Evolutionary conservation across 495 filamentous ascomycete genomes (phyloP).

Genomic region (Penicillium crystallinum): DNA sequence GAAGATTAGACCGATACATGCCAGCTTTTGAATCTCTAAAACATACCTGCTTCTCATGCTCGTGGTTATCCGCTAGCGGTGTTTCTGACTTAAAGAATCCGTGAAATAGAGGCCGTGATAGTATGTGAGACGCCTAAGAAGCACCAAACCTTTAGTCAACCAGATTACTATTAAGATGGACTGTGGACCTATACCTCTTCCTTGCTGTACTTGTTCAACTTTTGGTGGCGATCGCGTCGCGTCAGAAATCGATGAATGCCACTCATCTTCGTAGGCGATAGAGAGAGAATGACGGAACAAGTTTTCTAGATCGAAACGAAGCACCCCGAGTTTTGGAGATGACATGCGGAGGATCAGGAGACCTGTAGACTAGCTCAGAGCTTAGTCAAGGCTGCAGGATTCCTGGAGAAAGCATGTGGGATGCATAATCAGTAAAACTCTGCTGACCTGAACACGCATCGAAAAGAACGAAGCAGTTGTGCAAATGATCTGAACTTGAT

Average conservation of each 20-base stretch:
- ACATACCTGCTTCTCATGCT: slow-evolving; percentile 38
- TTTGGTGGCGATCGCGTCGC: slow-evolving; percentile 60
- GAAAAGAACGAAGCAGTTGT: not conserved
- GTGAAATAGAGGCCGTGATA: slow-evolving; percentile 28
- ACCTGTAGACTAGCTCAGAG: slow-evolving; percentile 9
- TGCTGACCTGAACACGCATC: slow-evolving; percentile 19
- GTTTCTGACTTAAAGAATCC: slow-evolving; percentile 32
- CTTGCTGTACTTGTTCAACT: slow-evolving; percentile 43
- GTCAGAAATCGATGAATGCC: slow-evolving; percentile 67
- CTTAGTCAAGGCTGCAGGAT: slow-evolving; percentile 30
- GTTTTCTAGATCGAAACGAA: slow-evolving; percentile 7
- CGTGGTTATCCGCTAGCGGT: slow-evolving; percentile 16
- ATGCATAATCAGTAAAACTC: slow-evolving; percentile 26
- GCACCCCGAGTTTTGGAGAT: slow-evolving; percentile 4
- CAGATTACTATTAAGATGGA: not conserved
- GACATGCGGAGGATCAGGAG: slow-evolving; percentile 25
- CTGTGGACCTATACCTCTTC: slow-evolving; percentile 38
- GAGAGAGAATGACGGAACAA: not conserved
- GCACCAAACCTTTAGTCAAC: slow-evolving; percentile 15
- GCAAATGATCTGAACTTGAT: not conserved
- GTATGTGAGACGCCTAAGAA: slow-evolving; percentile 18
- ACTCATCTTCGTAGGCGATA: slow-evolving; percentile 37
- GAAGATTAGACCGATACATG: slow-evolving; percentile 5
- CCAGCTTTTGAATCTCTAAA: not conserved
- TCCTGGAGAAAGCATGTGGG: slow-evolving; percentile 18